Evolutionary conservation across 768 basidiomycete species (phyloP).

Genomic region (Vishniacozyma victoriae): DNA sequence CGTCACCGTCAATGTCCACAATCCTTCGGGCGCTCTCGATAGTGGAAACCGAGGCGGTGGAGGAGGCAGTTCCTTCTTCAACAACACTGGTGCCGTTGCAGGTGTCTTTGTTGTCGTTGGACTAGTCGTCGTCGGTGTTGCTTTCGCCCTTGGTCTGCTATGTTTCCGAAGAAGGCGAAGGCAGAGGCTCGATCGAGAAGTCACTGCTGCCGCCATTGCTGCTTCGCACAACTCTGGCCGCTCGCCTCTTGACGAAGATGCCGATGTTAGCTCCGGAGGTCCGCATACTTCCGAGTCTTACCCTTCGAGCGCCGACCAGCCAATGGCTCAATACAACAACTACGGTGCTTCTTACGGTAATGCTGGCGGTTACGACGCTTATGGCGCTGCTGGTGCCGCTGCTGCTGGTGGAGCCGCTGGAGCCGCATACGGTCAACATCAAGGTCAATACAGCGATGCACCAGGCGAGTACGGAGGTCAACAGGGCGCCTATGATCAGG

Average conservation of each 20-base stretch:
- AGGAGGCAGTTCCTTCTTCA: conserved; percentile 57
- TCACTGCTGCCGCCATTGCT: conserved; percentile 45
- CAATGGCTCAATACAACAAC: conserved; percentile 43
- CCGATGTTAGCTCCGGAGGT: conserved; percentile 26
- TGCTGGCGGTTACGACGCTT: conserved; percentile 45
- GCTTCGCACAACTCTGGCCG: conserved; percentile 26
- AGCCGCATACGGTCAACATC: not conserved
- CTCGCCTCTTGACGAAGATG: conserved; percentile 42
- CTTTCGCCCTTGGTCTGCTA: conserved; percentile 51
- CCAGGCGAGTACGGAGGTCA: not conserved
- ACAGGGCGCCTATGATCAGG: conserved; percentile 21
- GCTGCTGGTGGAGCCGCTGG: conserved; percentile 1
- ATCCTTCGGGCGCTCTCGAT: conserved; percentile 43
- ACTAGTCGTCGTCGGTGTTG: conserved; percentile 52
- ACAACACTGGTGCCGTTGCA: conserved; percentile 64
- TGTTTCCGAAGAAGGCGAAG: conserved; percentile 45
- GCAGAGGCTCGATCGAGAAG: conserved; percentile 46
- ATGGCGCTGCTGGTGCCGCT: conserved; percentile 16
- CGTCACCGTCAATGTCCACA: conserved; percentile 44
- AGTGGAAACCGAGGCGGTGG: conserved; percentile 12
- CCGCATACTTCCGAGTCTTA: conserved; percentile 26
- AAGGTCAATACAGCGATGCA: not conserved
- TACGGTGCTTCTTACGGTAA: conserved; percentile 40
- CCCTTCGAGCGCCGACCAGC: conserved; percentile 30
- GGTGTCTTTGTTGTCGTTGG: conserved; percentile 73